Base-by-base conservation (phyloP, 768 basidiomycete genomes). In the Tephrocybe sp. region DNA sequence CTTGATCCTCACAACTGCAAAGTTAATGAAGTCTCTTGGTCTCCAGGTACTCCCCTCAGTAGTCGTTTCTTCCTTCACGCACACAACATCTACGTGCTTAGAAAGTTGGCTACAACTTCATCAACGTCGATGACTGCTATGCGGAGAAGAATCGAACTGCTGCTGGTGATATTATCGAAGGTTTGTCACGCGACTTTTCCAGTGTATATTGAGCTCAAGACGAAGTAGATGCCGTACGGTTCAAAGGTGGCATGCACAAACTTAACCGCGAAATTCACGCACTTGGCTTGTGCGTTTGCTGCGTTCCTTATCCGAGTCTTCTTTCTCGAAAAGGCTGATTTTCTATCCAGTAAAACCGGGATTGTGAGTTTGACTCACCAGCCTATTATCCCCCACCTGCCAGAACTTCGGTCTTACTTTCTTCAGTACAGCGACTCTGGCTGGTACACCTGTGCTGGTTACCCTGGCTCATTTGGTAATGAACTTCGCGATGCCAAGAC, bases 41-140 rank as follows among this genome's bases (percentile, higher is more conserved):
- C 74, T 84, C 42, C 61, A 66, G 53, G 82, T 77, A 47, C 23
- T 12, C 2, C 29, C 47, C 42, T 30, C 43, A 11, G n/a, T 45
- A 8, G 19, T 21, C 25, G 8, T 24, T 19, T 18, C 21, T 15
- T 18, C 30, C 29, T 21, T 33, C 34, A 15, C 2, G 27, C 21
- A 22, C 25, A 21, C 15, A 16, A 21, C 5, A 11, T 4, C 3
- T 40, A 2, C 5, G 9, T 4, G 9, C 36, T 3, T 42, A 84
- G 81, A 78, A 71, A 42, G 78, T 69, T 29, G 83, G 83, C 5
- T 86, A 86, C 50, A 68, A 73, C 39, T 72, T 76, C 50, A 67
- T 85, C 55, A 84, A 84, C 56, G 69, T 86, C 43, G 83, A 86
- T 53, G 83, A 85, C 56, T 86, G 83, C 55, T 86, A 78, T 48